These are phyloP conservation scores for Mitragyna speciosa DNA, from an alignment of 257 asterid genomes.

Conservation along the genomic window DNA sequence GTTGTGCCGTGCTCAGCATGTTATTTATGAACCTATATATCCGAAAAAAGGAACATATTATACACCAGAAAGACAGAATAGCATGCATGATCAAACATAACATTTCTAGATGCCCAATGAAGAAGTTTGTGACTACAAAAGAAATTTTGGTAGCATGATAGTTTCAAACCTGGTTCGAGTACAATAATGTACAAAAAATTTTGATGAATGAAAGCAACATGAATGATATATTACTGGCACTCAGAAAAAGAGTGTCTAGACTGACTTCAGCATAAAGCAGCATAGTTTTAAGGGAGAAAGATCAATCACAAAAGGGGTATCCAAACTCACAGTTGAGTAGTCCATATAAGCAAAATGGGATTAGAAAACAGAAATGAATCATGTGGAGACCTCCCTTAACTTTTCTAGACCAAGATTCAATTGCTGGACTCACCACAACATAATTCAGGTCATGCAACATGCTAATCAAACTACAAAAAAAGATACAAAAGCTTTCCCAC, in stretches of 20 bases:
- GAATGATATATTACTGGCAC: not conserved
- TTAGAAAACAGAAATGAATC: not conserved
- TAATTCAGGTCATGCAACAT: not conserved
- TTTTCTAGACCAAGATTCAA: not conserved
- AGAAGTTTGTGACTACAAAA: not conserved
- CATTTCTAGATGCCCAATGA: not conserved
- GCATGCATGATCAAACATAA: not conserved
- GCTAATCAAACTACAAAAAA: not conserved
- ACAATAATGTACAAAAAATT: not conserved
- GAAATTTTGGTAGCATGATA: not conserved
- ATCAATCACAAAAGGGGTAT: not conserved
- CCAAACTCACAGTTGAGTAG: not conserved
- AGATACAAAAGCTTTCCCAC: not conserved
- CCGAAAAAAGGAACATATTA: not conserved
- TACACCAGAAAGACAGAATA: not conserved
- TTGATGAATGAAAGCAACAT: not conserved
- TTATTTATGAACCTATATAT: conserved; percentile 82
- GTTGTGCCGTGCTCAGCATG: conserved; percentile 96
- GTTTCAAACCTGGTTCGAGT: not conserved
- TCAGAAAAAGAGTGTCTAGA: not conserved
- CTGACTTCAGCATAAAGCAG: not conserved
- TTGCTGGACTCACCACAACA: not conserved
- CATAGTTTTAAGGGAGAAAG: not conserved
- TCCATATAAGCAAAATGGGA: not conserved
- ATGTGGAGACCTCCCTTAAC: not conserved